Conservation (phyloP, 2,329 filamentous ascomycete genomes). For the Colletotrichum tropicicola region DNA sequence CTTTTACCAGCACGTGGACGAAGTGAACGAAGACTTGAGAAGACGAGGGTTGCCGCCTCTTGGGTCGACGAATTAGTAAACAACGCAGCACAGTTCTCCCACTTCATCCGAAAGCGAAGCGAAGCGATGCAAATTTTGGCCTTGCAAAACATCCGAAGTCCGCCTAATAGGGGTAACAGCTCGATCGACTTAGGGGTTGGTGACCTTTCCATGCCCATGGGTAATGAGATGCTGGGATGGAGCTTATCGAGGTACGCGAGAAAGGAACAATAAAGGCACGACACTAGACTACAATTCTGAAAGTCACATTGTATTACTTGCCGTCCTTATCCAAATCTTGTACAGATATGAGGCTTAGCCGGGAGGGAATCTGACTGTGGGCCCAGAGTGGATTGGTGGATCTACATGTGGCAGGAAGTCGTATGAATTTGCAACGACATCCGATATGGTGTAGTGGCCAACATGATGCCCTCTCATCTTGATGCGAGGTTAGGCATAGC, state of each 20-base stretch:
- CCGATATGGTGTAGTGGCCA: slow-evolving; percentile 27
- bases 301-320: too few relatives aligned
- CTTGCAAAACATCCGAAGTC: neutral
- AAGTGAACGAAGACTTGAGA: slow-evolving; percentile 31
- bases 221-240: too few relatives aligned
- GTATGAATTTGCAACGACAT: accelerated
- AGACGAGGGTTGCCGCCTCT: slow-evolving; percentile 4
- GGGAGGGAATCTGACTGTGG: too few relatives aligned
- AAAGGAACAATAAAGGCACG: too few relatives aligned
- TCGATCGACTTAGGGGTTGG: too few relatives aligned
- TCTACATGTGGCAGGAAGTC: accelerated
- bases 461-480: slow-evolving; percentile 21
- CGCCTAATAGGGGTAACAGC: too few relatives aligned
- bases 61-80: neutral
- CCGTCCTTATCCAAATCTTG: too few relatives aligned
- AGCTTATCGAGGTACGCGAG: too few relatives aligned
- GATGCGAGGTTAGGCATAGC: slow-evolving; percentile 19
- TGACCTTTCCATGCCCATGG: too few relatives aligned
- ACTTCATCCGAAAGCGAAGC: neutral
- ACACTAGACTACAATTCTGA: too few relatives aligned
- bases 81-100: neutral
- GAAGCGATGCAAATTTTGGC: neutral
- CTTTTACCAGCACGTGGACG: slow-evolving; percentile 31
- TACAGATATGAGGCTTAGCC: too few relatives aligned
- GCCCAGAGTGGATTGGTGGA: too few relatives aligned